Evolutionary conservation across 2,329 filamentous ascomycete genomes (phyloP).

Genomic region (Boeremia exigua): DNA sequence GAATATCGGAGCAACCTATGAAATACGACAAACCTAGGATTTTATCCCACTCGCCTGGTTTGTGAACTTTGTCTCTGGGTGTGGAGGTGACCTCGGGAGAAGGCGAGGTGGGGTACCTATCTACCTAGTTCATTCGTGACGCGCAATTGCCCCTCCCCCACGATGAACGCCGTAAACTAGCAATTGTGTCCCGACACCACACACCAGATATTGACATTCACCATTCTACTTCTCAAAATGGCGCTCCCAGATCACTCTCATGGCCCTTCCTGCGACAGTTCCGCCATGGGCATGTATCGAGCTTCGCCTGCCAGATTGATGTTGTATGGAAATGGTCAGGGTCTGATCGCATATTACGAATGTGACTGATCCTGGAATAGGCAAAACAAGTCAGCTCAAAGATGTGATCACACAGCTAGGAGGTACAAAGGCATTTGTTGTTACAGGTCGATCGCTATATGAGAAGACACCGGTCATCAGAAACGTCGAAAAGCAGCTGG

Average conservation of each 20-base stretch:
- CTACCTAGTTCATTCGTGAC: background rate
- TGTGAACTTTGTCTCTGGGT: background rate
- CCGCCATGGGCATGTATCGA: constrained; percentile 42
- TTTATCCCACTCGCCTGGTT: background rate
- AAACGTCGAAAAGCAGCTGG: constrained; percentile 59
- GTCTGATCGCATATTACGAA: background rate
- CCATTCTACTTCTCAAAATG: constrained; percentile 23
- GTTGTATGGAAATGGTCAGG: constrained; percentile 44
- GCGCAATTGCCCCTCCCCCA: constrained; percentile 1
- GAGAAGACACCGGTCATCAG: constrained; percentile 62
- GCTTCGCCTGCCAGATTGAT: constrained; percentile 47
- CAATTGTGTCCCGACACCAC: background rate
- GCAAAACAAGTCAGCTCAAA: constrained; percentile 41
- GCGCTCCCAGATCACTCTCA: constrained; percentile 41
- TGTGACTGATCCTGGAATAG: constrained; percentile 22
- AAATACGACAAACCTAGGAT: background rate
- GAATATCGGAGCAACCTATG: background rate
- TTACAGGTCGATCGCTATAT: constrained; percentile 61
- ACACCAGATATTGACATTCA: background rate
- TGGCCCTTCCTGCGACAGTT: constrained; percentile 36
- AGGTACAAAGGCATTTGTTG: constrained; percentile 60
- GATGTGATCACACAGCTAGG: constrained; percentile 43
- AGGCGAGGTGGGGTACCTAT: background rate
- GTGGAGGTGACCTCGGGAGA: background rate
- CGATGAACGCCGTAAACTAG: background rate